A percentile compares a stretch with the other conserved stretches of the same genome.
These are phyloP conservation scores for Populus hybrid DNA, from an alignment of 441 rosid species.

Conservation along the genomic window DNA sequence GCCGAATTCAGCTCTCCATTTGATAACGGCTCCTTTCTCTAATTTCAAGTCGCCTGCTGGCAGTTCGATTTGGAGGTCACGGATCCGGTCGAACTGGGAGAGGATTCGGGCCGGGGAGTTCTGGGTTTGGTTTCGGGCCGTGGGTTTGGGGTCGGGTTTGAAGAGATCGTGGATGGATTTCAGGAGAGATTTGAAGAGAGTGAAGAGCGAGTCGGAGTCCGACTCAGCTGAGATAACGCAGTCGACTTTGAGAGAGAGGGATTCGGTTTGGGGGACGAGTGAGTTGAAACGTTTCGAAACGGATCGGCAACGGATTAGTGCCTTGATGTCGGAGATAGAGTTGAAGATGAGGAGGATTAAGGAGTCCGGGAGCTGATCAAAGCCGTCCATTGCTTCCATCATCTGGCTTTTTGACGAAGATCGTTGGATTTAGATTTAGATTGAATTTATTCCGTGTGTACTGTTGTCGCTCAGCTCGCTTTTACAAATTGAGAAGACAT, in stretches of 20 bases:
- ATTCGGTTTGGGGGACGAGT: slow-evolving; percentile 50
- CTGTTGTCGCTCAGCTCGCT: not conserved
- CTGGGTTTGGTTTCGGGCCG: slow-evolving; percentile 11
- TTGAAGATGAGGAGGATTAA: slow-evolving; percentile 57
- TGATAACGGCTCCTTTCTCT: slow-evolving; percentile 41
- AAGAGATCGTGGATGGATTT: slow-evolving; percentile 40
- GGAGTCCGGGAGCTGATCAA: slow-evolving; percentile 64
- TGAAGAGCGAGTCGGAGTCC: slow-evolving; percentile 32
- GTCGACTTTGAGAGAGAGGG: slow-evolving; percentile 55
- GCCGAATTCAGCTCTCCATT: slow-evolving; percentile 62
- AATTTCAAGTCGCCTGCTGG: slow-evolving; percentile 49
- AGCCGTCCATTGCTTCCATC: slow-evolving; percentile 31
- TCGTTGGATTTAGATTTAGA: not conserved
- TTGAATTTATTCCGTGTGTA: not conserved
- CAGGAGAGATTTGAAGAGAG: slow-evolving; percentile 33
- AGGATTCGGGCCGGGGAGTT: slow-evolving; percentile 53
- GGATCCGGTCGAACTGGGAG: slow-evolving; percentile 42
- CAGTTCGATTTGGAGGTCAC: slow-evolving; percentile 45
- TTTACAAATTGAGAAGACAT: not conserved
- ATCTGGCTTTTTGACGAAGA: not conserved
- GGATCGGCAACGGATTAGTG: slow-evolving; percentile 55
- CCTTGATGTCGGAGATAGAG: slow-evolving; percentile 50
- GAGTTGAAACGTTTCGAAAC: slow-evolving; percentile 59
- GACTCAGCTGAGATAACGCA: slow-evolving; percentile 48
- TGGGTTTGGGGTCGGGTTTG: slow-evolving; percentile 17